These are phyloP conservation scores for Fusarium hostae DNA, from an alignment of 2,329 filamentous ascomycete species.

Conservation along the genomic window DNA sequence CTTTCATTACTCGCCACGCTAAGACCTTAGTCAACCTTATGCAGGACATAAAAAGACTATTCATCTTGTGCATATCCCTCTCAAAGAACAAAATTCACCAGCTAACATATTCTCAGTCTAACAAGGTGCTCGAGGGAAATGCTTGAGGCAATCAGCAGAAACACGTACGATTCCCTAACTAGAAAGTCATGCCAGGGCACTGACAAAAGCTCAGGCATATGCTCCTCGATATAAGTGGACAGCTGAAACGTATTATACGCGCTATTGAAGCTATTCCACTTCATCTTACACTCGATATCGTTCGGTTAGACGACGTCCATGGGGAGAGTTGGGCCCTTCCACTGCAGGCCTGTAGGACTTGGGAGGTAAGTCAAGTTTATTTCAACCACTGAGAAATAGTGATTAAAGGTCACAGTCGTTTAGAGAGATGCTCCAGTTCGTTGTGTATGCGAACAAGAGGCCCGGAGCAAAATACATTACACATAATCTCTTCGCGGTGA, in stretches of 20 bases:
- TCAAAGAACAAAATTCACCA: fast-evolving
- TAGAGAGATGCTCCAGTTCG: neutral
- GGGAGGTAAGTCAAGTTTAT: neutral
- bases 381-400: neutral
- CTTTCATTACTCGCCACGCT: neutral
- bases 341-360: neutral
- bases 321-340: neutral
- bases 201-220: neutral
- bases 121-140: neutral
- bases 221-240: neutral
- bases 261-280: neutral
- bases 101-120: neutral
- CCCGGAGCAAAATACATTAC: neutral
- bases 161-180: neutral
- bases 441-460: neutral
- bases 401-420: neutral
- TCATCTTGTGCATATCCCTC: neutral
- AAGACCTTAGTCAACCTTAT: neutral
- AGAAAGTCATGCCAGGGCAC: fast-evolving
- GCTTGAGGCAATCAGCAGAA: neutral
- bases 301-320: neutral
- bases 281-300: neutral
- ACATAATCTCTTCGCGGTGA: neutral
- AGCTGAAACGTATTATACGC: neutral
- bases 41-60: neutral